A percentile compares a stretch with the other conserved stretches of the same genome.
Evolutionary conservation across 1,284 basidiomycete species (phyloP).

Genomic region (Ustilago vetiveriae): DNA sequence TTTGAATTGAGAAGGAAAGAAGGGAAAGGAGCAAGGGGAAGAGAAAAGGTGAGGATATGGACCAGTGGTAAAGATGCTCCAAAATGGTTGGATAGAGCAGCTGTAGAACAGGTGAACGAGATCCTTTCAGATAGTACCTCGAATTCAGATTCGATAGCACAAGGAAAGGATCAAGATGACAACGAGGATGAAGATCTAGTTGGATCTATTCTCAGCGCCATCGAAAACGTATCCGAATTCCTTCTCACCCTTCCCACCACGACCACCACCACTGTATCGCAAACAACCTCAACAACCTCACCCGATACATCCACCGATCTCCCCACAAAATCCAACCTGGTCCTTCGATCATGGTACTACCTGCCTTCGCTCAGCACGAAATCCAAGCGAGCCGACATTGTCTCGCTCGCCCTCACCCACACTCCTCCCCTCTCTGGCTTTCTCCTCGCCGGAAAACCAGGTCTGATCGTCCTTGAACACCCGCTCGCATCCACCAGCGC

Average conservation of each 20-base stretch:
- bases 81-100: slow-evolving; percentile 19
- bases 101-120: slow-evolving; percentile 20
- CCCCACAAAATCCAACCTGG: background rate
- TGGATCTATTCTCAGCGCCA: background rate
- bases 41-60: slow-evolving; percentile 15
- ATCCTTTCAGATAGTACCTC: no score
- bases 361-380: slow-evolving; percentile 48
- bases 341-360: slow-evolving; percentile 53
- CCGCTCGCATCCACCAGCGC: slow-evolving; percentile 34
- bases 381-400: slow-evolving; percentile 51
- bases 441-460: slow-evolving; percentile 58
- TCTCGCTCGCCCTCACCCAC: slow-evolving; percentile 24
- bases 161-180: background rate
- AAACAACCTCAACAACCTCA: background rate
- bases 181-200: slow-evolving; percentile 23
- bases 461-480: slow-evolving; percentile 52
- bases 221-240: slow-evolving; percentile 28
- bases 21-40: background rate
- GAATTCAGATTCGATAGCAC: no score
- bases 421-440: slow-evolving; percentile 47
- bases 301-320: background rate
- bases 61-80: slow-evolving; percentile 22
- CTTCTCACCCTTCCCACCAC: slow-evolving; percentile 9
- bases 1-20: slow-evolving; percentile 13
- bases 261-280: background rate